Conservation (phyloP, 2,329 filamentous ascomycete genomes). For the Graphilbum sp. region DNA sequence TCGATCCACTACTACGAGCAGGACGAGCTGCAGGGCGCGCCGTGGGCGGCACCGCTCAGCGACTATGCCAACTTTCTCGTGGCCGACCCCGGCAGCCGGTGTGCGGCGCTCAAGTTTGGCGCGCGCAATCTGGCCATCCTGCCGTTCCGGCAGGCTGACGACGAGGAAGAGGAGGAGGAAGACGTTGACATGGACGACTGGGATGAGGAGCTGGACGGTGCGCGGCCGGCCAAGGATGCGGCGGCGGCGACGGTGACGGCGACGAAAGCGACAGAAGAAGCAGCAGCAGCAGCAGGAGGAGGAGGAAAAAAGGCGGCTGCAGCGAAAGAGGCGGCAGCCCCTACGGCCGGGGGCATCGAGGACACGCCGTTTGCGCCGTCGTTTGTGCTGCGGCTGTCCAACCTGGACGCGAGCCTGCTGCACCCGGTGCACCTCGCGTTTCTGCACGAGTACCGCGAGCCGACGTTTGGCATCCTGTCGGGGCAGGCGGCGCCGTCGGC, state of each 20-base stretch:
- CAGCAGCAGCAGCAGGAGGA: no score
- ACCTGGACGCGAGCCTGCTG: conserved; percentile 72
- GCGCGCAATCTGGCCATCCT: conserved; percentile 78
- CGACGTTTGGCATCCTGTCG: conserved; percentile 88
- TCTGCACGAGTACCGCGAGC: conserved; percentile 90
- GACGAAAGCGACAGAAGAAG: no score
- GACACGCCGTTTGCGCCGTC: conserved; percentile 72
- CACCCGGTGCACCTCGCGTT: conserved; percentile 88
- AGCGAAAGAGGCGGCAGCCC: not conserved
- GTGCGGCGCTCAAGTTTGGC: conserved; percentile 88
- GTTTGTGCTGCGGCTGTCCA: conserved; percentile 80
- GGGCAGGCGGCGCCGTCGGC: conserved; percentile 58
- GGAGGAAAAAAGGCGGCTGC: no score
- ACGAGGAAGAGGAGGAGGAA: conserved; percentile 19
- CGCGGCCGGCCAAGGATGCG: conserved; percentile 34
- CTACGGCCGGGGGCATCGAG: conserved; percentile 23
- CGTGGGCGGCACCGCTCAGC: conserved; percentile 63
- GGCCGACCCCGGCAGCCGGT: conserved; percentile 82
- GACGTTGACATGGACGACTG: conserved; percentile 87
- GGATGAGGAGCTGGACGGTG: conserved; percentile 65
- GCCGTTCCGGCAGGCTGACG: conserved; percentile 72
- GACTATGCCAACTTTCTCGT: conserved; percentile 68
- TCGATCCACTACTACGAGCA: conserved; percentile 98
- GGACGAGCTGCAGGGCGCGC: conserved; percentile 68
- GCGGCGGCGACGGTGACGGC: no score